Evolutionary conservation across 148 eudicot genomes (phyloP), one percentile per base, ranked within the genome.

Genomic region (Bassia scoparia): DNA sequence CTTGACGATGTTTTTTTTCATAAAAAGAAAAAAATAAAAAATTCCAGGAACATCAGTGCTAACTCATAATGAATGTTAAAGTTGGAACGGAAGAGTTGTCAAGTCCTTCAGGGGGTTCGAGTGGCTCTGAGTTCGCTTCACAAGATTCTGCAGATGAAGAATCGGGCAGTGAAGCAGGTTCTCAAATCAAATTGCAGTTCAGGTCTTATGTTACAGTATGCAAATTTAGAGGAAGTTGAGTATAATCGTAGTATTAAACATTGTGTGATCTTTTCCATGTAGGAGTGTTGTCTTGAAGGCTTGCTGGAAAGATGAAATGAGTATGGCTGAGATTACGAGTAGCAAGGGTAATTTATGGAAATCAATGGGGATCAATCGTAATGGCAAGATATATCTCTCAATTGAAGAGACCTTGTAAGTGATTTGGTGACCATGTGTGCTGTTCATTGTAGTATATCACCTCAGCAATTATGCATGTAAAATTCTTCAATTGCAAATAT

Each of bases 361-460:
- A 48, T 84, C 93, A 3, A 89, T 84, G 63, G 98, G 98, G 37
- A 81, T 95, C 55, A 78, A 80, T 77, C 90, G 96, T 17, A 72
- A 63, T 59, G 83, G 91, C 55, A 95, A 87, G 74, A 80, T 81
- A 4, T 84, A 84, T 81, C 84, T 85, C 81, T 80, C 81, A 34
- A 84, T 88, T 41, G 97, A 95, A 80, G 98, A 95, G 80, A 83
- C 90, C 56, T 59, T 95, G 97, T 95, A 81, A 52, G 97, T 88
- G 48, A 69, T 33, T 60, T 35, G 7, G 9, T 15, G 62, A 69
- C 37, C 5, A 5, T 34, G 33, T 34, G 33, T 30, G 66, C 23
- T 30, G 29, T 23, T 58, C 34, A 14, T 58, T 9, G 8, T 33
- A 10, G 37, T 41, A 14, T 18, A n/a, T 48, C 16, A 18, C 52